Evolutionary conservation across 768 basidiomycete species (phyloP), one percentile per base, ranked within the genome.

Genomic region (Russula foetens): DNA sequence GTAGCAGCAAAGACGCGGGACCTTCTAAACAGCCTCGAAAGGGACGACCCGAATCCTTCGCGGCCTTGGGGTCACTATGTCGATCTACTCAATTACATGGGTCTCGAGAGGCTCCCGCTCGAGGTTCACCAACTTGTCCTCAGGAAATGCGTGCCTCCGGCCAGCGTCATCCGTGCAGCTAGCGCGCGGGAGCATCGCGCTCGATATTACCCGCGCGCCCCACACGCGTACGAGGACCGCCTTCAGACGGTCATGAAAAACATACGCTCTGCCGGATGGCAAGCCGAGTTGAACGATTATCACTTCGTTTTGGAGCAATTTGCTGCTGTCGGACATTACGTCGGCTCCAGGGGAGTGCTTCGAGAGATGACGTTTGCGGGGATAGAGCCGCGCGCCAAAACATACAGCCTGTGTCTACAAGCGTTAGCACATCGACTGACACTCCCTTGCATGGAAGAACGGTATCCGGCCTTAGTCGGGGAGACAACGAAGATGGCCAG

Each of bases 231-330:
- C 67, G 90, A 91, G 71, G 71, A 75, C 19, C 84, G 90, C 31
- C 80, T 90, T 66, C 81, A 83, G 70, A 72, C 77, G 21, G 74
- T 93, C 68, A 80, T 93, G 60, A 77, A 77, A 54, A 88, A 88
- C 69, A 90, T 92, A 24, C 83, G 83, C 55, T 74, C 76, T 41
- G 67, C 79, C 14, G 84, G 83, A 3, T 67, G 68, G 57, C 69
- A 71, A 58, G 79, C 72, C 14, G 67, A 69, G 14, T 59, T 86
- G 54, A 81, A 83, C 2, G 91, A 92, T 70, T 92, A 87, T 70
- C 79, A 91, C 69, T 85, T 84, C 67, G 74, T 93, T 60, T 70
- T 93, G 53, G 78, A 81, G 62, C 87, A 90, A 62, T 90, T 90
- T 61, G 86, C 89, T 35, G 82, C 84, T 0, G 82, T 83, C 4